Percentiles rank a stretch among this genome's conserved stretches.
phyloP scores from a whole-genome alignment of 345 rosid species.

The Gossypium sturtianum region DNA sequence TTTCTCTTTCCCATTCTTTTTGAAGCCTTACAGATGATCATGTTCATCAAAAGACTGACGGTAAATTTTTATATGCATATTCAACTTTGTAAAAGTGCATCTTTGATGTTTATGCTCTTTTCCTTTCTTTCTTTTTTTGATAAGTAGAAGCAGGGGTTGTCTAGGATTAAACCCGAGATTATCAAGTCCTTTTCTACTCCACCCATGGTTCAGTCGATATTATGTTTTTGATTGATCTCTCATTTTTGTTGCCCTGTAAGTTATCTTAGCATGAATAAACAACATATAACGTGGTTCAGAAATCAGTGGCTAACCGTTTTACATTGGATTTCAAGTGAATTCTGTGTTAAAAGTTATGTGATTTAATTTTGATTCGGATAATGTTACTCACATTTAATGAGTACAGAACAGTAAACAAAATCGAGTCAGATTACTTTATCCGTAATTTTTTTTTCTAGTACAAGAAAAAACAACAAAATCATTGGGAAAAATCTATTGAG shows the following conservation, averaged over 20 bases:
- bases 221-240: not conserved
- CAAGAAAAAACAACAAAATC: not conserved
- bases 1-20: not conserved
- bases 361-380: not conserved
- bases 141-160: too few species aligned
- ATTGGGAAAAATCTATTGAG: not conserved
- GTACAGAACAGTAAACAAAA: too few species aligned
- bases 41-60: not conserved
- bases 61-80: not conserved
- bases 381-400: not conserved
- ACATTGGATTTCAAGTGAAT: not conserved
- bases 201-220: too few species aligned
- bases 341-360: not conserved
- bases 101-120: not conserved
- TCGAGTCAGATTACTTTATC: not conserved
- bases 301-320: not conserved
- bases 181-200: too few species aligned
- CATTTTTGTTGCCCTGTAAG: not conserved
- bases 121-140: too few species aligned
- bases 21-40: not conserved
- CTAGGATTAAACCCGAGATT: too few species aligned
- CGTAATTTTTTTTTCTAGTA: too few species aligned
- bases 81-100: not conserved
- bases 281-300: not conserved
- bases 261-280: not conserved